Percentiles rank a stretch among this genome's conserved stretches.
Evolutionary conservation across 176 grass and related monocot species (phyloP).

Genomic region (Elymus sibiricus): DNA sequence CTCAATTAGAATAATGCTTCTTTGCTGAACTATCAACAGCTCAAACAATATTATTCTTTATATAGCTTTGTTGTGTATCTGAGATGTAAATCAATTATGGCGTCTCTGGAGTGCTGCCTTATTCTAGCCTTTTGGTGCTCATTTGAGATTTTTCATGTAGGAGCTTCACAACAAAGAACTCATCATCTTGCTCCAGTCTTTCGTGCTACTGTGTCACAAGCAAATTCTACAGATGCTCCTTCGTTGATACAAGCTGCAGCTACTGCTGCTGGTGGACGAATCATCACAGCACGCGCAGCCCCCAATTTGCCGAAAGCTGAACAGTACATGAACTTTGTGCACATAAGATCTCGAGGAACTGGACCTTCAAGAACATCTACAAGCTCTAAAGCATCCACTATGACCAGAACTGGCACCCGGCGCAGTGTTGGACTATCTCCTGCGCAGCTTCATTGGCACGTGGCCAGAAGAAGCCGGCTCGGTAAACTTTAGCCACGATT

Average conservation of each 20-base stretch:
- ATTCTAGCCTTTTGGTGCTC: not conserved
- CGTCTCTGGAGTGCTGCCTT: not conserved
- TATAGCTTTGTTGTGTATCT: not conserved
- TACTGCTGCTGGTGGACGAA: constrained; percentile 80
- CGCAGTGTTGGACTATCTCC: too few species aligned
- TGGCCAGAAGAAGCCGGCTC: too few species aligned
- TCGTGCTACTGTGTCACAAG: constrained; percentile 1
- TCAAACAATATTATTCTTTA: not conserved
- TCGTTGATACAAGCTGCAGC: constrained; percentile 76
- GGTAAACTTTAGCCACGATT: too few species aligned
- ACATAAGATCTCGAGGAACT: constrained; percentile 57
- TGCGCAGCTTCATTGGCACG: too few species aligned
- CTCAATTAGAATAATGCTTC: not conserved
- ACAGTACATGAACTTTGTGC: constrained; percentile 72
- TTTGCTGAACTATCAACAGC: not conserved
- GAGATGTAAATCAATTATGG: not conserved
- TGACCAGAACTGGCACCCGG: too few species aligned
- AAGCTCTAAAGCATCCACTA: constrained; percentile 22
- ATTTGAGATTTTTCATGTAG: constrained; percentile 15
- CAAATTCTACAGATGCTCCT: constrained; percentile 31
- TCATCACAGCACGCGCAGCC: constrained; percentile 43
- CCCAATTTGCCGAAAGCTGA: constrained; percentile 59
- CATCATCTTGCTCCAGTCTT: constrained; percentile 15
- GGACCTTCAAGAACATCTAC: constrained; percentile 33
- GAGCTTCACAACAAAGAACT: constrained; percentile 21